These are phyloP conservation scores for Penicillium lividum DNA, from an alignment of 495 filamentous ascomycete species.

Conservation along the genomic window DNA sequence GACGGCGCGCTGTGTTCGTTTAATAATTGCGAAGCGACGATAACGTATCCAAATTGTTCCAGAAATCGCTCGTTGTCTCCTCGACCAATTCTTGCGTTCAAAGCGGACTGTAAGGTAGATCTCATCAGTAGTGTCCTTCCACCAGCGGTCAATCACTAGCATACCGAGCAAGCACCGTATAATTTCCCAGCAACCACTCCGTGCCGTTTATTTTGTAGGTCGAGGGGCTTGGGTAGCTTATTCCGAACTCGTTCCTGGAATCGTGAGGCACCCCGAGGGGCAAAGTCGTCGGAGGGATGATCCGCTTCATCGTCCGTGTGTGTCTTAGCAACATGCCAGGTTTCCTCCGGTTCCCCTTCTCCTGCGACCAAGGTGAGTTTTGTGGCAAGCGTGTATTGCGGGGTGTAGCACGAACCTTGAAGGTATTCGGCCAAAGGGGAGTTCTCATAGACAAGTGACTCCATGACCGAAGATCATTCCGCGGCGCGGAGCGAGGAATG, in stretches of 20 bases:
- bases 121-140: slow-evolving; percentile 1
- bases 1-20: slow-evolving; percentile 60
- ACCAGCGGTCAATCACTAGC: slow-evolving; percentile 17
- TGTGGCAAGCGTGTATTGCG: neutral
- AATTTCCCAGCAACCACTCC: slow-evolving; percentile 50
- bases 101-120: slow-evolving; percentile 36
- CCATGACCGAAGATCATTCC: slow-evolving; percentile 64
- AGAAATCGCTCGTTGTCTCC: slow-evolving; percentile 85
- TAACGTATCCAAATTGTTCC: slow-evolving; percentile 93
- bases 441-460: slow-evolving; percentile 86
- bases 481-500: slow-evolving; percentile 24
- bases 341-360: slow-evolving; percentile 46
- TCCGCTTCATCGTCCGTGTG: slow-evolving; percentile 36
- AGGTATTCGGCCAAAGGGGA: slow-evolving; percentile 92
- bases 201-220: slow-evolving; percentile 54
- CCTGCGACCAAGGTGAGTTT: slow-evolving; percentile 33
- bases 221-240: slow-evolving; percentile 62
- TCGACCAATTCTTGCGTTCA: slow-evolving; percentile 75
- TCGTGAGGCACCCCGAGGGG: slow-evolving; percentile 69
- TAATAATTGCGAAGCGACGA: slow-evolving; percentile 90
- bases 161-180: slow-evolving; percentile 62
- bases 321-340: slow-evolving; percentile 48
- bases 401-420: slow-evolving; percentile 63
- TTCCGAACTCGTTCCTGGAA: slow-evolving; percentile 67
- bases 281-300: slow-evolving; percentile 58